Evolutionary conservation across 306 rosid genomes (phyloP).

Genomic region (Prunus persica): DNA sequence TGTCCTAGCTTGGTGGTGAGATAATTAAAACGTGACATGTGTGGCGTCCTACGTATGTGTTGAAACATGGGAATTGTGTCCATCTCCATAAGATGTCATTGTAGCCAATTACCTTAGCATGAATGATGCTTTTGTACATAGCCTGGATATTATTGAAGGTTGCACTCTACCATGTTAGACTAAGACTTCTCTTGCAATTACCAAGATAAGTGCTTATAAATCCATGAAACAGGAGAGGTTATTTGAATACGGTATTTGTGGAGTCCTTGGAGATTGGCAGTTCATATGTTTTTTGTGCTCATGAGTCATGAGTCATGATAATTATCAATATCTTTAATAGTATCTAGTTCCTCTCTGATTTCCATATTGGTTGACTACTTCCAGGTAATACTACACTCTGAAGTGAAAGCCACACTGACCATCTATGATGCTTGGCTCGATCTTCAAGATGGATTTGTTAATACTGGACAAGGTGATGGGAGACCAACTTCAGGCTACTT

Average conservation of each 20-base stretch:
- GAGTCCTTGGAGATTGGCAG: slow-evolving; percentile 2
- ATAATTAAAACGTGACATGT: not conserved
- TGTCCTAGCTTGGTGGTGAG: not conserved
- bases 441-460: slow-evolving; percentile 96
- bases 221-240: slow-evolving; percentile 5
- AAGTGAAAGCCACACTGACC: slow-evolving; percentile 82
- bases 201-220: not conserved
- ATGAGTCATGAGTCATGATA: slow-evolving; percentile 8
- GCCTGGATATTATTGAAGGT: not conserved
- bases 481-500: slow-evolving; percentile 72
- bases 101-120: not conserved
- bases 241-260: slow-evolving; percentile 5
- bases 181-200: not conserved
- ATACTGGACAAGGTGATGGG: slow-evolving; percentile 60
- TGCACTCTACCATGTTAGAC: not conserved
- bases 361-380: slow-evolving; percentile 34
- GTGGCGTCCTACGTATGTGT: not conserved
- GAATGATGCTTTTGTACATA: not conserved
- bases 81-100: not conserved
- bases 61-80: slow-evolving; percentile 2
- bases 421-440: slow-evolving; percentile 93
- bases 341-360: slow-evolving; percentile 21
- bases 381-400: slow-evolving; percentile 90
- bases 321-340: slow-evolving; percentile 7
- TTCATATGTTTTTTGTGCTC: not conserved